Evolutionary conservation across 441 rosid genomes (phyloP).

Genomic region (Geranium incanum): DNA sequence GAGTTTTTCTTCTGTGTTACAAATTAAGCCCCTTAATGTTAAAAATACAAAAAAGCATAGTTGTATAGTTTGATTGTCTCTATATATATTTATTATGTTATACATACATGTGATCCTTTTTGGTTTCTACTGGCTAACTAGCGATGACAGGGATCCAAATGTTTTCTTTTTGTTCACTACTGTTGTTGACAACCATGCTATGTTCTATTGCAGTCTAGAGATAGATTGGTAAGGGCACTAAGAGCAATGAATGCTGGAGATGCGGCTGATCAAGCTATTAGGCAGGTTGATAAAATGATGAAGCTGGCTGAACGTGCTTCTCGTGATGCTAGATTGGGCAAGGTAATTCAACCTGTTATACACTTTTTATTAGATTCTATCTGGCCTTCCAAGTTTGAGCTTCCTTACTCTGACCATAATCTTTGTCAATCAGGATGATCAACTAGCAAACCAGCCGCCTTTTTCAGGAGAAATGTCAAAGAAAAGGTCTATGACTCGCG

Average conservation of each 20-base stretch:
- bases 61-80: not conserved
- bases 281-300: conserved; percentile 87
- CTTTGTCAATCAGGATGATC: conserved; percentile 62
- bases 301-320: conserved; percentile 80
- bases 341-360: conserved; percentile 42
- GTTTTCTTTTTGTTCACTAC: conserved; percentile 8
- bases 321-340: conserved; percentile 63
- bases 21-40: conserved; percentile 12
- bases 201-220: conserved; percentile 67
- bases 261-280: conserved; percentile 92
- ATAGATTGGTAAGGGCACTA: conserved; percentile 68
- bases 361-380: conserved; percentile 11
- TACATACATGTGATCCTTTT: conserved; percentile 6
- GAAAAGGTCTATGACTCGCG: conserved; percentile 67
- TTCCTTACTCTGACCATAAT: conserved; percentile 23
- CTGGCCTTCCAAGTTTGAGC: conserved; percentile 16
- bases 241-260: conserved; percentile 93
- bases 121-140: not conserved
- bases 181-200: conserved; percentile 21
- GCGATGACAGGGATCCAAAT: not conserved
- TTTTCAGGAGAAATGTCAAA: conserved; percentile 50
- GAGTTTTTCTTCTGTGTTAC: not conserved
- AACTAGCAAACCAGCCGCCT: conserved; percentile 45
- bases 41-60: not conserved
- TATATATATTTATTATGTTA: conserved; percentile 3